Evolutionary conservation across 345 rosid species (phyloP).

Genomic region (Eucalyptus tenuipes): DNA sequence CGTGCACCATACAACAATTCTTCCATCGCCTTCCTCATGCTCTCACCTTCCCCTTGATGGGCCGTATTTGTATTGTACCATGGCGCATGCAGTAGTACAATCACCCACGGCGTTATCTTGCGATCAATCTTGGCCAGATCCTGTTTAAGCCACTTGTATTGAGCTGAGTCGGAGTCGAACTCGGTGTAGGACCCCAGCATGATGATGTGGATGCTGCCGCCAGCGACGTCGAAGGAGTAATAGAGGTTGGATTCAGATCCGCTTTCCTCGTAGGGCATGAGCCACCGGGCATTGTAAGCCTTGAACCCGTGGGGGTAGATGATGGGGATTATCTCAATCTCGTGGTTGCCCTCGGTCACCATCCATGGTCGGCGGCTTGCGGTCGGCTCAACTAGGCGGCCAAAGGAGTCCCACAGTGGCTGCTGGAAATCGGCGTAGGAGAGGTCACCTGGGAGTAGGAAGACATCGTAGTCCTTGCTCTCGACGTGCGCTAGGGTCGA

Average conservation of each 20-base stretch:
- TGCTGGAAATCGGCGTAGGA: conserved; percentile 72
- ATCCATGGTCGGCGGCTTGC: conserved; percentile 89
- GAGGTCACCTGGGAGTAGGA: conserved; percentile 69
- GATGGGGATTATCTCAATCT: conserved; percentile 54
- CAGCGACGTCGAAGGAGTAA: conserved; percentile 72
- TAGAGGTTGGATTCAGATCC: conserved; percentile 65
- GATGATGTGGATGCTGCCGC: conserved; percentile 34
- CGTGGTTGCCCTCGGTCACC: conserved; percentile 97
- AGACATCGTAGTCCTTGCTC: conserved; percentile 50
- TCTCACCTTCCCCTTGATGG: conserved; percentile 86
- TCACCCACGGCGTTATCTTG: conserved; percentile 68
- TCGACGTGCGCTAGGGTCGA: conserved; percentile 48
- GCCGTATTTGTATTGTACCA: conserved; percentile 86
- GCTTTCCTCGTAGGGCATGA: conserved; percentile 73
- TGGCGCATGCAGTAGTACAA: conserved; percentile 71
- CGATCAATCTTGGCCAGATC: conserved; percentile 58
- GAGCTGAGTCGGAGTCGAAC: conserved; percentile 41
- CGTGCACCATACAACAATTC: conserved; percentile 45
- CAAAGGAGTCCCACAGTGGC: conserved; percentile 86
- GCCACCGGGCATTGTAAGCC: conserved; percentile 80
- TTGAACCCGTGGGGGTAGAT: conserved; percentile 50
- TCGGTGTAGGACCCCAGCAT: conserved; percentile 78
- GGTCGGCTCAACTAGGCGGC: conserved; percentile 67
- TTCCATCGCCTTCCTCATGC: conserved; percentile 78
- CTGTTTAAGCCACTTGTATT: conserved; percentile 55